These are phyloP conservation scores for Saturnispora quitensis DNA, from an alignment of 805 yeast species.

Conservation along the genomic window DNA sequence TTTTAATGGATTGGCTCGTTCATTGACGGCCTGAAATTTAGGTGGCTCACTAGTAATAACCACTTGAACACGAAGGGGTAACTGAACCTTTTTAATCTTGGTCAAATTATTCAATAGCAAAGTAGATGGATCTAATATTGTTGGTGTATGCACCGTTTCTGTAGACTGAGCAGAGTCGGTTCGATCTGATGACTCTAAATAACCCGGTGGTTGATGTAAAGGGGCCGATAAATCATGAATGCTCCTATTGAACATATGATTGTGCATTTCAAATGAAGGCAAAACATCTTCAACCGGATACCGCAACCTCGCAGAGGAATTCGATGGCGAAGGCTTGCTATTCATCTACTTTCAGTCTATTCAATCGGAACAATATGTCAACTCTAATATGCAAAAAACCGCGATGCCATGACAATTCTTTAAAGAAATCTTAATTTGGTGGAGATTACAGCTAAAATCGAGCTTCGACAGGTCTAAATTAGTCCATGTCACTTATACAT, in stretches of 20 bases:
- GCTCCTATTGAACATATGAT: conserved; percentile 26
- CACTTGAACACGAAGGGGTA: conserved; percentile 21
- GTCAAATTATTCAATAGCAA: conserved; percentile 23
- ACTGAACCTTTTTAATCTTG: conserved; percentile 16
- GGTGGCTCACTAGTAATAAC: conserved; percentile 37
- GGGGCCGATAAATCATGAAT: conserved; percentile 12
- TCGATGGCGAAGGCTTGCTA: not conserved
- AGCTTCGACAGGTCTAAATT: not conserved
- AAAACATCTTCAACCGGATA: conserved; percentile 36
- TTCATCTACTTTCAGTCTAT: not conserved
- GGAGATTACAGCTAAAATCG: not conserved
- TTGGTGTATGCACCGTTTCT: not conserved
- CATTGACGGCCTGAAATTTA: conserved; percentile 9
- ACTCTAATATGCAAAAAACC: not conserved
- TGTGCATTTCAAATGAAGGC: conserved; percentile 66
- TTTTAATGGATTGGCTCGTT: conserved; percentile 30
- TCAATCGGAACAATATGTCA: not conserved
- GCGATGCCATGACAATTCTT: not conserved
- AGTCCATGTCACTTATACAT: no score
- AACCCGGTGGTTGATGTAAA: conserved; percentile 18
- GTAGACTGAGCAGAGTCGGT: not conserved
- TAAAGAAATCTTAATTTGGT: no score
- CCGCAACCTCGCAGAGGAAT: not conserved
- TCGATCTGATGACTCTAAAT: conserved; percentile 11
- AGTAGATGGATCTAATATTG: conserved; percentile 1